phyloP scores from a whole-genome alignment of 305 asterid species.

The Plantago coronopus region DNA sequence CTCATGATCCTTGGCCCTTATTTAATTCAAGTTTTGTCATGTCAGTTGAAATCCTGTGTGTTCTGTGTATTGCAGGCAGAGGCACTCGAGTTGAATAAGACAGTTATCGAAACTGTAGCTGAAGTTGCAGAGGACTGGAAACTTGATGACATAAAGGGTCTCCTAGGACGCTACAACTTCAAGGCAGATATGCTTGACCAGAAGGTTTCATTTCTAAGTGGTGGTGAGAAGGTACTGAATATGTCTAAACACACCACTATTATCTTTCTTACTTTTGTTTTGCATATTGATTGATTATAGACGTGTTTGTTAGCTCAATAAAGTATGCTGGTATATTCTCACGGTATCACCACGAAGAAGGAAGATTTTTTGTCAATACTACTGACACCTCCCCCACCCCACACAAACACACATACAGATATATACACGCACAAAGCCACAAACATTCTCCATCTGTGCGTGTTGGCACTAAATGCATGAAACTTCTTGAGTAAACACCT shows the following conservation, averaged over 20 bases:
- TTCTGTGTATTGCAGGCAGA: conserved; percentile 57
- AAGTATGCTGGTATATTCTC: neutral
- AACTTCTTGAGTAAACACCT: too few relatives aligned
- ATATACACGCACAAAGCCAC: too few relatives aligned
- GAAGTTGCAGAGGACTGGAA: conserved; percentile 98
- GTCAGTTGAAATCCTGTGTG: neutral
- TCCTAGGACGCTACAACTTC: conserved; percentile 90
- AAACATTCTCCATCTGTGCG: too few relatives aligned
- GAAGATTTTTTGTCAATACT: neutral
- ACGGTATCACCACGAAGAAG: neutral
- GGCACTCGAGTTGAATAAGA: conserved; percentile 91
- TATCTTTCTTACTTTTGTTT: neutral
- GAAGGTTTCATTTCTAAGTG: conserved; percentile 90
- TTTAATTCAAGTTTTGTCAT: conserved; percentile 5
- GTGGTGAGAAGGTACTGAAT: conserved; percentile 90
- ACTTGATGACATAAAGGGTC: conserved; percentile 91
- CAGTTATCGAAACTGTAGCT: conserved; percentile 87
- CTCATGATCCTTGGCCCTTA: conserved; percentile 1
- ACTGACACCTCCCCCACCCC: too few relatives aligned
- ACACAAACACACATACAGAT: too few relatives aligned
- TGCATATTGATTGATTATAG: neutral
- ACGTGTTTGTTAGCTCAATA: conserved; percentile 1
- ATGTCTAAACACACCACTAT: neutral
- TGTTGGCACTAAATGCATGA: too few relatives aligned
- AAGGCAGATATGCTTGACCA: conserved; percentile 93